phyloP scores from a whole-genome alignment of 1,284 basidiomycete genomes.

The Trametes hirsuta region DNA sequence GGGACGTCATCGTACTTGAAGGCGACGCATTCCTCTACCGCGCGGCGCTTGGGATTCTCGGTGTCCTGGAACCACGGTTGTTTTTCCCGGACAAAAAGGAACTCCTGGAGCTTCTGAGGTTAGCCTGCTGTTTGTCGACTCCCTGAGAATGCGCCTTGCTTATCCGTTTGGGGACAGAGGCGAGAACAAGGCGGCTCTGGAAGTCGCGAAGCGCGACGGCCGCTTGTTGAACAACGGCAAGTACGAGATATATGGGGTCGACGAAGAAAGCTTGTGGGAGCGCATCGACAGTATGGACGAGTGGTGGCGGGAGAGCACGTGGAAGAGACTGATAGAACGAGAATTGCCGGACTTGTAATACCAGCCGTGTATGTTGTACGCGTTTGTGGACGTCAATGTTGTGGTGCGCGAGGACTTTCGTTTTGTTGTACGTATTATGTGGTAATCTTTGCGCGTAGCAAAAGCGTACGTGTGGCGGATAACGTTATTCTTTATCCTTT shows the following conservation, averaged over 20 bases:
- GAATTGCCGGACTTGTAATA: slow-evolving; percentile 83
- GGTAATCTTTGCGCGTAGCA: too few relatives aligned
- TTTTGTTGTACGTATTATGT: neutral
- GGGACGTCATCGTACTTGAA: slow-evolving; percentile 88
- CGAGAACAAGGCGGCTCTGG: slow-evolving; percentile 83
- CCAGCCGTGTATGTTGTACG: neutral
- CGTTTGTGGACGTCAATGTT: neutral
- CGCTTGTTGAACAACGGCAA: slow-evolving; percentile 68
- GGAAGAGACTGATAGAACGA: slow-evolving; percentile 80
- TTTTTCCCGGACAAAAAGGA: slow-evolving; percentile 85
- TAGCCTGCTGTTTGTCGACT: slow-evolving; percentile 26
- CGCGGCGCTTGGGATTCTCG: slow-evolving; percentile 81
- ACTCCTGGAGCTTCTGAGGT: slow-evolving; percentile 73
- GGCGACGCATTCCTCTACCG: slow-evolving; percentile 90
- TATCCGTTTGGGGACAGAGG: slow-evolving; percentile 48
- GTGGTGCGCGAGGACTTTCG: neutral
- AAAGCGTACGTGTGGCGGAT: too few relatives aligned
- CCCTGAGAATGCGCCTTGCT: neutral
- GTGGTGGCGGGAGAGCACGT: slow-evolving; percentile 94
- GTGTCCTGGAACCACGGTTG: slow-evolving; percentile 83
- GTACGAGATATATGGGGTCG: slow-evolving; percentile 86
- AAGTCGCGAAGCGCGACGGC: slow-evolving; percentile 75
- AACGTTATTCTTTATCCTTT: too few relatives aligned
- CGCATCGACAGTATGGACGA: slow-evolving; percentile 80
- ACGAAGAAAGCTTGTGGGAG: slow-evolving; percentile 84